Base-by-base conservation (phyloP, 495 filamentous ascomycete species). In the Penicillium canariense region DNA sequence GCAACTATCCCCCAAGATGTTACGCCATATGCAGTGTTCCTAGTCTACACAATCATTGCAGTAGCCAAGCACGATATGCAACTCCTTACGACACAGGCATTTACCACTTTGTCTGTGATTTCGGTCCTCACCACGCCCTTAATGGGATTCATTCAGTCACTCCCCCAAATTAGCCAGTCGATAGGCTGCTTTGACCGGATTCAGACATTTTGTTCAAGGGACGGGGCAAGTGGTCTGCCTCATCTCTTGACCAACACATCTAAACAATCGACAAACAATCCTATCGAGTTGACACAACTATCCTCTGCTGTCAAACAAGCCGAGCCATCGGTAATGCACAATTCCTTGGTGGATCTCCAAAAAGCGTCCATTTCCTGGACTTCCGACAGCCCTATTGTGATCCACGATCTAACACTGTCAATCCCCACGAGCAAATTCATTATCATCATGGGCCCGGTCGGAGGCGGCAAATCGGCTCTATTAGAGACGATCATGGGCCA, bases 21-120 rank as follows among this genome's bases (percentile, higher is more conserved):
- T 31, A 67, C 64, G 4, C 74, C 77, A 0, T 61, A 70, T 11
- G 54, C 79, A 14, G 75, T 72, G 1, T 81, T 74, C 47, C 47
- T 63, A 1, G 64, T 75, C 0, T 62, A 71, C 35, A 64, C 74
- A 0, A 65, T 78, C 46, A 65, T 77, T 20, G 72, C 77, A 10
- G 63, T 77, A n/a, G 65, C 66, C 28, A 68, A 70, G 36, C 11
- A 53, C 11, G 67, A 73, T 22, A 64, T 52, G 30, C 74, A 68
- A 4, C 60, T 81, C 8, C 67, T 77, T n/a, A 70, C 74, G 12
- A 52, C 59, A 5, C 48, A 60, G 44, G 72, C 72, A 2, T 76
- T 74, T 48, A 74, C 73, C 1, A 42, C 61, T 1, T 39, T 76
- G 2, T 59, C 73, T 9, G 52, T 74, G 5, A 66, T 76, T 22